phyloP scores from a whole-genome alignment of 139 green algal genomes.

The Penium margaritaceum region DNA sequence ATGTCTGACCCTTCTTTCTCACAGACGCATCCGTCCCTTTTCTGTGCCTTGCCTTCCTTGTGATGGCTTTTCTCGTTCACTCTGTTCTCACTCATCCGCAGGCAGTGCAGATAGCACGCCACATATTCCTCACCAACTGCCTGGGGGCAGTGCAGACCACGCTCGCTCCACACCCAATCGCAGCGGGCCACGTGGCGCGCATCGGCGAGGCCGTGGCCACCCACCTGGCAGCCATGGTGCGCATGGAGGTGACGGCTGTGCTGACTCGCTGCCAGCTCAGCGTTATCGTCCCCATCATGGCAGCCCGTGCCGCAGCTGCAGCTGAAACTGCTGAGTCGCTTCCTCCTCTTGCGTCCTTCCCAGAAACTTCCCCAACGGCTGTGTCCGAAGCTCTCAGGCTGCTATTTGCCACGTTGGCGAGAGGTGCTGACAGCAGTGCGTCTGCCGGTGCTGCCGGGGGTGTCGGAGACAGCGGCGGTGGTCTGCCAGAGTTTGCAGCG shows the following conservation, averaged over 20 bases:
- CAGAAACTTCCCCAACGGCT: neutral
- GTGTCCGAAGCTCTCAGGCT: neutral
- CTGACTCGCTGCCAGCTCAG: neutral
- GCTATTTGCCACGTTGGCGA: neutral
- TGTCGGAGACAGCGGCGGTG: neutral
- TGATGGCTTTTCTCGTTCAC: too few relatives aligned
- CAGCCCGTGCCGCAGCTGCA: neutral
- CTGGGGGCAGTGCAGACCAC: constrained; percentile 24
- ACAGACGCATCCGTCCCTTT: too few relatives aligned
- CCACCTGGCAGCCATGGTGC: constrained; percentile 20
- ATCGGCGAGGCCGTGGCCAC: constrained; percentile 1
- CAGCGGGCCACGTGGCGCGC: neutral
- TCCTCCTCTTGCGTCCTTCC: neutral
- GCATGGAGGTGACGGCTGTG: constrained; percentile 1
- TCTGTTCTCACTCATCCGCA: too few relatives aligned
- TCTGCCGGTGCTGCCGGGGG: constrained; percentile 15
- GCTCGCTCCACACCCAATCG: constrained; percentile 2
- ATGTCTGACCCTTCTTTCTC: too few relatives aligned
- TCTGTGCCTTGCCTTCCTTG: too few relatives aligned
- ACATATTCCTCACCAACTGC: constrained; percentile 45
- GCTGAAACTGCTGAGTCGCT: neutral
- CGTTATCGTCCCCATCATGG: neutral
- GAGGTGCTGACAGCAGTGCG: neutral
- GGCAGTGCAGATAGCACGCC: neutral
- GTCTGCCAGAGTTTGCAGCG: constrained; percentile 35